phyloP scores from a whole-genome alignment of 352 stramenopile species.

The Phytophthora tentaculata region DNA sequence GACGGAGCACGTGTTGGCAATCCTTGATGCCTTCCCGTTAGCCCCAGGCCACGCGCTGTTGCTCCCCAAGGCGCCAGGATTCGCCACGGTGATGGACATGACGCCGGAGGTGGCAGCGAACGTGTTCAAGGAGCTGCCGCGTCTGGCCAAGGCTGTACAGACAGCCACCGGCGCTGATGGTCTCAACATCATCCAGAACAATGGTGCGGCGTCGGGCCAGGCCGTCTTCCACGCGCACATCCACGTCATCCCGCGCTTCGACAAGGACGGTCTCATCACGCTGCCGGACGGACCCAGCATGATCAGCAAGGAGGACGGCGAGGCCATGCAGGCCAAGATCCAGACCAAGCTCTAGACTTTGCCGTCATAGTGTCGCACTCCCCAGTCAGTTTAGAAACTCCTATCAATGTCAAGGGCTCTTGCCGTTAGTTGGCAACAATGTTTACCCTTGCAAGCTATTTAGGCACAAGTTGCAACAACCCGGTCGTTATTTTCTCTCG shows the following conservation, averaged over 20 bases:
- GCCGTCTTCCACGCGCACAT: conserved; percentile 83
- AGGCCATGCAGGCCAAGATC: conserved; percentile 75
- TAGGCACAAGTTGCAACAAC: conserved; percentile 21
- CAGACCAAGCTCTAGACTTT: conserved; percentile 64
- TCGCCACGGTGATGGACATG: conserved; percentile 77
- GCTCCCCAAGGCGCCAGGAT: conserved; percentile 70
- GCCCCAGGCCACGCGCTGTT: conserved; percentile 73
- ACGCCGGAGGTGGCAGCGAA: conserved; percentile 69
- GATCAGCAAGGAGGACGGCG: conserved; percentile 69
- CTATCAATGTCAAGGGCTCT: background rate
- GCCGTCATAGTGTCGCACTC: background rate
- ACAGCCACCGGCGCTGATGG: conserved; percentile 70
- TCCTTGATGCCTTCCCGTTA: conserved; percentile 81
- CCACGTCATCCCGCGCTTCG: conserved; percentile 82
- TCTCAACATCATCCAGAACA: conserved; percentile 89
- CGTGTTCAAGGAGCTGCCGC: conserved; percentile 78
- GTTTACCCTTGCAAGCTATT: conserved; percentile 21
- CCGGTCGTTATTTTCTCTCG: conserved; percentile 22
- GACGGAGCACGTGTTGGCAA: conserved; percentile 84
- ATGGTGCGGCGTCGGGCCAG: conserved; percentile 66
- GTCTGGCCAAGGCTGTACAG: conserved; percentile 77
- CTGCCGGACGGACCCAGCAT: conserved; percentile 60
- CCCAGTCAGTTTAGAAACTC: background rate
- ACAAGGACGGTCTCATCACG: conserved; percentile 61
- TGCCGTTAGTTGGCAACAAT: background rate